phyloP scores from a whole-genome alignment of 2,329 filamentous ascomycete genomes.

The Cladosporium cucumerinum region DNA sequence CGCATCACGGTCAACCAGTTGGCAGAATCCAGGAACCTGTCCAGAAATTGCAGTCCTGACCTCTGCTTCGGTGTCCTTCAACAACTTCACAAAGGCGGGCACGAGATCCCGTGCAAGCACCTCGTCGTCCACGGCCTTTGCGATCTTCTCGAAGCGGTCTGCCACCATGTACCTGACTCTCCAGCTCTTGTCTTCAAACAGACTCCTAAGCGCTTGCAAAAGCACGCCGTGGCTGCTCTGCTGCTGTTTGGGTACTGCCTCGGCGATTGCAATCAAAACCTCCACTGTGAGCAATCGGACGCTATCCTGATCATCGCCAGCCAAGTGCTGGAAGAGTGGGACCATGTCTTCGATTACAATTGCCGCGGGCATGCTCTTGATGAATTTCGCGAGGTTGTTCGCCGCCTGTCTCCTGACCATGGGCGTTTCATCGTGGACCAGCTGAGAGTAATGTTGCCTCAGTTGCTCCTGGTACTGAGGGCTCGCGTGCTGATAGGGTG shows the following conservation, averaged over 20 bases:
- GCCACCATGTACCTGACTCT: slow-evolving; percentile 99
- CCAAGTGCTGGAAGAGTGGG: slow-evolving; percentile 94
- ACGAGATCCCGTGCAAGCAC: slow-evolving; percentile 91
- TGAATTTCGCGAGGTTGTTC: slow-evolving; percentile 94
- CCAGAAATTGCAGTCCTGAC: slow-evolving; percentile 95
- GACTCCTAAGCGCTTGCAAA: slow-evolving; percentile 79
- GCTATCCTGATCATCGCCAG: slow-evolving; percentile 95
- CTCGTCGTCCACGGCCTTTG: slow-evolving; percentile 96
- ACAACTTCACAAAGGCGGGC: slow-evolving; percentile 91
- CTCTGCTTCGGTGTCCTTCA: slow-evolving; percentile 97
- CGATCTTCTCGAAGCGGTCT: slow-evolving; percentile 98
- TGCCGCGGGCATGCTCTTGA: slow-evolving; percentile 89
- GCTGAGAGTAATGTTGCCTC: slow-evolving; percentile 82
- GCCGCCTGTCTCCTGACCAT: slow-evolving; percentile 98
- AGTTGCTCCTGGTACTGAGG: slow-evolving; percentile 85
- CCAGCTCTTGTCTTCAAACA: slow-evolving; percentile 99
- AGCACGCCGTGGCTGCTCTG: slow-evolving; percentile 94
- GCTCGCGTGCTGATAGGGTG: slow-evolving; percentile 88
- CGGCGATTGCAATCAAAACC: slow-evolving; percentile 91
- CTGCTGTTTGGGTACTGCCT: slow-evolving; percentile 96
- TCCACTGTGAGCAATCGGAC: slow-evolving; percentile 94
- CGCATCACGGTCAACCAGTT: slow-evolving; percentile 78
- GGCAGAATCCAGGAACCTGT: slow-evolving; percentile 93
- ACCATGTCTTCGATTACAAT: slow-evolving; percentile 99
- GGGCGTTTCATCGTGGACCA: slow-evolving; percentile 97